Evolutionary conservation across 2,329 filamentous ascomycete genomes (phyloP).

Genomic region (Aspergillus sp.): DNA sequence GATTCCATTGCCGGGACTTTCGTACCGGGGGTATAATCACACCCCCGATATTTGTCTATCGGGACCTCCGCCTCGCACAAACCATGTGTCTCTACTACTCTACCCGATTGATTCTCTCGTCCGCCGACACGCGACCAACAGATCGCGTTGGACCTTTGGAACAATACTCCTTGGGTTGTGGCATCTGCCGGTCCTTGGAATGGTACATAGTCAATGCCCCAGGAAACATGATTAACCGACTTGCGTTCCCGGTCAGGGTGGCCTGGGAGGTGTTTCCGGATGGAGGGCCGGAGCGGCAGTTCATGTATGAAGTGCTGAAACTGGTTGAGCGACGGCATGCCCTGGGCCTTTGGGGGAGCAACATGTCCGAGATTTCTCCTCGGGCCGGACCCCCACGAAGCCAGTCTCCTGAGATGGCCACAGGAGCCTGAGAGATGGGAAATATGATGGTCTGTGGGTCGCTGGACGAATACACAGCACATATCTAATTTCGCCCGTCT

Average conservation of each 20-base stretch:
- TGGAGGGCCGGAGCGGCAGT: conserved; percentile 34
- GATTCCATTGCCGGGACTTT: conserved; percentile 37
- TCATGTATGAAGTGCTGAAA: conserved; percentile 36
- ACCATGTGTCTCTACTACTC: conserved; percentile 41
- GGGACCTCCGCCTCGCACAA: conserved; percentile 39
- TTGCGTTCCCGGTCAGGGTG: conserved; percentile 40
- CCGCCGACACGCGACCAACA: conserved; percentile 33
- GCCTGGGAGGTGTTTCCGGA: conserved; percentile 42
- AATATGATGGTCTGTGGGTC: background rate
- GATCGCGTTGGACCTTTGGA: conserved; percentile 33
- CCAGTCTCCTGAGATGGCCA: background rate
- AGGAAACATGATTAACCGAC: conserved; percentile 44
- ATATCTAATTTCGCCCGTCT: background rate
- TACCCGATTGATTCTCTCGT: conserved; percentile 36
- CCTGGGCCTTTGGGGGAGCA: conserved; percentile 38
- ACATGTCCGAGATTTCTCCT: conserved; percentile 39
- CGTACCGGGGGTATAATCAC: conserved; percentile 35
- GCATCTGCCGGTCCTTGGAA: conserved; percentile 39
- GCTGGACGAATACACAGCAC: background rate
- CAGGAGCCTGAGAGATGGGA: background rate
- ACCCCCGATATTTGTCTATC: conserved; percentile 36
- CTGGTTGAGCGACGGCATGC: conserved; percentile 39
- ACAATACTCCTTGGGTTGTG: conserved; percentile 38
- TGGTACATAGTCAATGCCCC: conserved; percentile 39
- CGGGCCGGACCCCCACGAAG: conserved; percentile 27